A percentile compares a stretch with the other conserved stretches of the same genome.
phyloP scores from a whole-genome alignment of 2,329 filamentous ascomycete species.

The Hypoxylon sp. region DNA sequence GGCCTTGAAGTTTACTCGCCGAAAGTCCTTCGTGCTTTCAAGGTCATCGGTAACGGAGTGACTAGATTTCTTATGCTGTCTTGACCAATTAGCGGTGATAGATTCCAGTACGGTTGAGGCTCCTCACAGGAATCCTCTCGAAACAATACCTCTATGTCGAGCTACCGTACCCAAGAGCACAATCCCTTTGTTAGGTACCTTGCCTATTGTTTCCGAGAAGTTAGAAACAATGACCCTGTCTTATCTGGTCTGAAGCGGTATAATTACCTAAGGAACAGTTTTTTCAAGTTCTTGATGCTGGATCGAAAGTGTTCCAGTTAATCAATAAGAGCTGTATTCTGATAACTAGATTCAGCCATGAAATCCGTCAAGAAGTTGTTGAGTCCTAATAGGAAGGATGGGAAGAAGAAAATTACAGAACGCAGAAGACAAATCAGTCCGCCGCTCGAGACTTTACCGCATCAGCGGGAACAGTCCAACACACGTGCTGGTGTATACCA shows the following conservation, averaged over 20 bases:
- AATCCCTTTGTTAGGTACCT: background rate
- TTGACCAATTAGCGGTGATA: background rate
- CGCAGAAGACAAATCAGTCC: slow-evolving; percentile 14
- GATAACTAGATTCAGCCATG: slow-evolving; percentile 26
- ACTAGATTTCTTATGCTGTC: too few relatives aligned
- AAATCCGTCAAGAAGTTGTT: slow-evolving; percentile 37
- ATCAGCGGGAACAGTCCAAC: background rate
- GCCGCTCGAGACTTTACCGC: slow-evolving; percentile 18
- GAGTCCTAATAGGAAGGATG: slow-evolving; percentile 26
- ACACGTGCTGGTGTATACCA: background rate
- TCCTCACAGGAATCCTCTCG: background rate
- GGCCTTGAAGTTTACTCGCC: too few relatives aligned
- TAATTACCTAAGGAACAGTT: background rate
- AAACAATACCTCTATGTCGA: background rate
- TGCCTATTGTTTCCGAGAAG: background rate
- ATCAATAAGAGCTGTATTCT: background rate
- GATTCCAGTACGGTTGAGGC: background rate
- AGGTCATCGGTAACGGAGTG: too few relatives aligned
- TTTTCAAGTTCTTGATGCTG: background rate
- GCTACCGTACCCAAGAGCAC: background rate
- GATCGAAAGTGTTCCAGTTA: background rate
- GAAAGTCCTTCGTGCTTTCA: too few relatives aligned
- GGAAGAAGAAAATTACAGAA: slow-evolving; percentile 3
- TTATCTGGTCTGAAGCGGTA: background rate
- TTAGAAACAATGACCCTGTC: slow-evolving; percentile 2